Percentiles rank a stretch among this genome's conserved stretches.
These are phyloP conservation scores for Thraustochytrium striatum DNA, from an alignment of 352 stramenopile genomes.

Conservation along the genomic window DNA sequence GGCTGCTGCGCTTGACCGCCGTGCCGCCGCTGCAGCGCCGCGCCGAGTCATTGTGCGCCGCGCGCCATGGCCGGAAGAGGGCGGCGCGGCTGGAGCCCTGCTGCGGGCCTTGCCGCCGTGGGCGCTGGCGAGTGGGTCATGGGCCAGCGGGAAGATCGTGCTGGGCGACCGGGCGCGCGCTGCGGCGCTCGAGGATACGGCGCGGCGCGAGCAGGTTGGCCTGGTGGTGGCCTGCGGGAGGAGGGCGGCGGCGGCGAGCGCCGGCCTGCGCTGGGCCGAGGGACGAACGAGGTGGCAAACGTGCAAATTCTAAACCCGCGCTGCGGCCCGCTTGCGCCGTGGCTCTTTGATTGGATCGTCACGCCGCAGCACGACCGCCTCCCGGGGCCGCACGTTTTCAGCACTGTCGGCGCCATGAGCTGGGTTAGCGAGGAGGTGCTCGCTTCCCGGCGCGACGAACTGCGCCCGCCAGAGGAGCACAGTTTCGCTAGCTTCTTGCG, in stretches of 20 bases:
- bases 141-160: not conserved
- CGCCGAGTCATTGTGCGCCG: not conserved
- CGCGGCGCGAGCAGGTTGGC: not conserved
- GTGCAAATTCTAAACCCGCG: conserved; percentile 31
- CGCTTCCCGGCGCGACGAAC: not conserved
- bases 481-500: not conserved
- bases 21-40: not conserved
- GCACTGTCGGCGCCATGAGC: not conserved
- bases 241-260: not conserved
- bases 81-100: not conserved
- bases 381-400: not conserved
- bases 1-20: not conserved
- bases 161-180: not conserved
- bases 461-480: not conserved
- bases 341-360: conserved; percentile 11
- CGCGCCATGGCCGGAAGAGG: not conserved
- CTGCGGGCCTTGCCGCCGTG: not conserved
- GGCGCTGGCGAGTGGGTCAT: not conserved
- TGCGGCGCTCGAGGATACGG: not conserved
- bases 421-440: conserved; percentile 11
- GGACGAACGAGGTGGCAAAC: not conserved
- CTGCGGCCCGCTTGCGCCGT: not conserved
- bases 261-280: not conserved
- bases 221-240: conserved; percentile 10
- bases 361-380: conserved; percentile 24